Evolutionary conservation across 305 asterid species (phyloP), one percentile per base, ranked within the genome.

Genomic region (Solanum hybrid): DNA sequence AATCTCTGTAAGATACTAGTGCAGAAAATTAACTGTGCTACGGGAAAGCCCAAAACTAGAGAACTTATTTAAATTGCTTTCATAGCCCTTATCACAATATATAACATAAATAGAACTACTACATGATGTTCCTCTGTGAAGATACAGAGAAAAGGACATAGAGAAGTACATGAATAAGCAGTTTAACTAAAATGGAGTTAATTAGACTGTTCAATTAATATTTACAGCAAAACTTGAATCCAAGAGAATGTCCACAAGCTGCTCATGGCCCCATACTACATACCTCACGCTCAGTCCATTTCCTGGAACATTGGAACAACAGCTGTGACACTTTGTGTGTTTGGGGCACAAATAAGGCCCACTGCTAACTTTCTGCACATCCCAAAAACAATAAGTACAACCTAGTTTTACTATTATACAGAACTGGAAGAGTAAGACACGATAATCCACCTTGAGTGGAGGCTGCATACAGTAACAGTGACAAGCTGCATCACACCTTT

Each of bases 401-500:
- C 40, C 29, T 39, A 67, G 67, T 84, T 31, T 74, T 61, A 34
- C 22, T 20, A 84, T 14, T 87, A 22, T 82, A 61, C 40, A 77
- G 46, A 51, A 75, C 74, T 90, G 20, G 26, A 69, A 34, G 36
- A 81, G 51, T 51, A 40, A 88, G 91, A 86, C 37, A 86, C 77
- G 31, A 61, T 51, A 80, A 82, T 88, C 88, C 87, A 93, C 97
- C 94, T 92, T 92, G 88, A 93, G 94, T 5, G 96, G 94, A 92
- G 99, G 99, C 90, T 97, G 99, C 92, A 96, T 97, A 90, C 99
- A 97, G 91, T 97, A 97, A 91, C 99, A 96, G 89, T 97, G 99
- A 88, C 89, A 92, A 89, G 99, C 99, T 91, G 94, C 97, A 91
- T 98, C 99, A 89, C 99, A 98, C 91, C 99, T 97, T 94, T 95